Percentiles rank a stretch among this genome's conserved stretches.
Evolutionary conservation across 1,284 basidiomycete species (phyloP).

Genomic region (Malassezia arunalokei): DNA sequence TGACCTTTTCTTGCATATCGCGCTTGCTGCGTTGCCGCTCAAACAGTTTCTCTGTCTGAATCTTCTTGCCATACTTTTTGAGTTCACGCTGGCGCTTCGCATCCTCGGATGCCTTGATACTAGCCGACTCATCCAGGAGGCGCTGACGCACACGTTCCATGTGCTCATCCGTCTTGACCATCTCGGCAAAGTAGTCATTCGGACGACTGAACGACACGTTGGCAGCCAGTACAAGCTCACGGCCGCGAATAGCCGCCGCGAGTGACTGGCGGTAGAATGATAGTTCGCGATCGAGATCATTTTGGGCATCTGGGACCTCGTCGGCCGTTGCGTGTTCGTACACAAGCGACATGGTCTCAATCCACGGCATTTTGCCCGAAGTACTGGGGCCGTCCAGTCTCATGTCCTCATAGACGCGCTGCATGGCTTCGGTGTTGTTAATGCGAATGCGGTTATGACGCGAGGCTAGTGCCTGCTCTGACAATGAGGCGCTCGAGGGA

Average conservation of each 20-base stretch:
- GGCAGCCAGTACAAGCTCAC: constrained; percentile 61
- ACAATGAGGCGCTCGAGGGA: constrained; percentile 28
- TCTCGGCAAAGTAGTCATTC: constrained; percentile 91
- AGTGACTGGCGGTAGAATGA: constrained; percentile 97
- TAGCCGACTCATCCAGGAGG: constrained; percentile 73
- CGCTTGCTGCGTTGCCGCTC: constrained; percentile 66
- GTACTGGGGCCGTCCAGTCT: constrained; percentile 25
- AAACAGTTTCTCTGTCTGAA: constrained; percentile 72
- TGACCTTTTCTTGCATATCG: constrained; percentile 56
- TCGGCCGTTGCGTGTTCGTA: constrained; percentile 24
- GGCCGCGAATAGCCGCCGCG: constrained; percentile 64
- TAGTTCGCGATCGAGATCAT: constrained; percentile 84
- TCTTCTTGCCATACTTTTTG: constrained; percentile 97
- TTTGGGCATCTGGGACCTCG: constrained; percentile 57
- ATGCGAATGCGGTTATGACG: constrained; percentile 36
- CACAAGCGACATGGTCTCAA: constrained; percentile 37
- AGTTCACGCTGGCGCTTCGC: constrained; percentile 83
- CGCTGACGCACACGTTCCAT: constrained; percentile 93
- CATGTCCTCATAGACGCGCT: constrained; percentile 30
- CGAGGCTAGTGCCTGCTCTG: constrained; percentile 24
- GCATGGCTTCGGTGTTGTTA: constrained; percentile 35
- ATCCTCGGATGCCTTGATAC: constrained; percentile 81
- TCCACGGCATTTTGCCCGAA: constrained; percentile 32
- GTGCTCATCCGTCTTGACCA: constrained; percentile 94
- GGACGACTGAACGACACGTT: constrained; percentile 80